phyloP scores from a whole-genome alignment of 768 basidiomycete genomes.

The Dendrothele bispora region DNA sequence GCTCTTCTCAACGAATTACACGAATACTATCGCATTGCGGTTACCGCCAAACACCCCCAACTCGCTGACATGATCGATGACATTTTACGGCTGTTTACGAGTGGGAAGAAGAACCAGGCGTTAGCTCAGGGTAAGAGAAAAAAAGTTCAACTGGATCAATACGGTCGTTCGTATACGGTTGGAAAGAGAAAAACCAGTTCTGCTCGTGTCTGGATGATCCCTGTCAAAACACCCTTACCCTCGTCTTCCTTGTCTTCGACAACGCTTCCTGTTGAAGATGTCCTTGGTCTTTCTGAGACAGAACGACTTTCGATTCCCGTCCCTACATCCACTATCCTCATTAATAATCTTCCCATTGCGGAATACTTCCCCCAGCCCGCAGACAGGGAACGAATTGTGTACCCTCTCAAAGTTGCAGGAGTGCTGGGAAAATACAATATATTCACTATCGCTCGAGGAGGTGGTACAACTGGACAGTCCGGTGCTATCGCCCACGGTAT shows the following conservation, averaged over 20 bases:
- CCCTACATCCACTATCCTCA: constrained; percentile 64
- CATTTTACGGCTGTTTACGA: constrained; percentile 65
- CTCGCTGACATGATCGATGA: constrained; percentile 49
- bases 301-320: constrained; percentile 29
- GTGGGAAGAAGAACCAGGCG: constrained; percentile 53
- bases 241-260: neutral
- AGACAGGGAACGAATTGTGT: constrained; percentile 80
- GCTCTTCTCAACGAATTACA: constrained; percentile 66
- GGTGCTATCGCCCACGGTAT: constrained; percentile 81
- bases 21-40: constrained; percentile 59
- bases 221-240: constrained; percentile 37
- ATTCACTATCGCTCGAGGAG: constrained; percentile 76
- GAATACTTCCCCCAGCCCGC: constrained; percentile 73
- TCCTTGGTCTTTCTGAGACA: constrained; percentile 16
- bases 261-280: too few species aligned
- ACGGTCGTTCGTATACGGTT: constrained; percentile 82
- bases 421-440: constrained; percentile 83
- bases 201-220: constrained; percentile 93
- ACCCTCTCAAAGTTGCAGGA: constrained; percentile 83
- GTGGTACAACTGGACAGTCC: constrained; percentile 92
- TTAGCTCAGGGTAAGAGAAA: constrained; percentile 54
- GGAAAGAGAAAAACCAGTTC: constrained; percentile 89
- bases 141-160: constrained; percentile 62
- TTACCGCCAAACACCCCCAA: constrained; percentile 55
- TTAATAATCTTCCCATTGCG: constrained; percentile 82